Evolutionary conservation across 768 basidiomycete species (phyloP), one percentile per base, ranked within the genome.

Genomic region (Tylopilus intermedius): DNA sequence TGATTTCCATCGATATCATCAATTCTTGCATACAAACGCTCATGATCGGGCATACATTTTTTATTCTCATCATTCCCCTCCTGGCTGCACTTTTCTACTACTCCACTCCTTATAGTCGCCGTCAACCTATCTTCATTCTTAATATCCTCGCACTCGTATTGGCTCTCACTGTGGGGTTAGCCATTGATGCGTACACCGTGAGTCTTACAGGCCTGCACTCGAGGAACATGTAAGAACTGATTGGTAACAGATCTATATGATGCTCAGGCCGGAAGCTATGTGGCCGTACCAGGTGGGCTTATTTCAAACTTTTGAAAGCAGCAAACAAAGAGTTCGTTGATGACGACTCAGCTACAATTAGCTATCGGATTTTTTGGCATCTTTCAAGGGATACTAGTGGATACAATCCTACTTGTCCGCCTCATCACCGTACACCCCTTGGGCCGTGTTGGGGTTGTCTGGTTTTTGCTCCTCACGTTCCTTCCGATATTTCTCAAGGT

Each of bases 51-150:
- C 59, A 66, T 21, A 57, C 65, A 13, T 63, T 67, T 48, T 43
- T 65, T 7, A 38, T 61, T 21, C 53, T 68, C 32, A 58, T 66
- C 10, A 9, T 64, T 5, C 58, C 62, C 30, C 58, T 66, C 22
- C 15, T 64, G n/a, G 43, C 47, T 18, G 60, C 60, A 9, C 37
- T 66, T n/a, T 62, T 66, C 45, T 62, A 64, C 45, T 66, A 64
- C 10, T 66, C 62, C 26, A 62, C 58, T 24, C 42, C 52, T 6
- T 40, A 38, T 40, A 56, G 56, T 27, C 57, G 65, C 10, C 45
- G 56, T 21, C 59, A 51, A 32, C 63, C 59, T 14, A 64, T 67
- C 13, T 66, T 62, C 13, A 50, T 61, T 8, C 64, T 66, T 13
- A 66, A 62, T 21, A 40, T 59, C 13, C 30, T 54, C 3, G 46